A percentile compares a stretch with the other conserved stretches of the same genome.
Conservation (phyloP, 345 rosid genomes). For the Brassica nigra region DNA sequence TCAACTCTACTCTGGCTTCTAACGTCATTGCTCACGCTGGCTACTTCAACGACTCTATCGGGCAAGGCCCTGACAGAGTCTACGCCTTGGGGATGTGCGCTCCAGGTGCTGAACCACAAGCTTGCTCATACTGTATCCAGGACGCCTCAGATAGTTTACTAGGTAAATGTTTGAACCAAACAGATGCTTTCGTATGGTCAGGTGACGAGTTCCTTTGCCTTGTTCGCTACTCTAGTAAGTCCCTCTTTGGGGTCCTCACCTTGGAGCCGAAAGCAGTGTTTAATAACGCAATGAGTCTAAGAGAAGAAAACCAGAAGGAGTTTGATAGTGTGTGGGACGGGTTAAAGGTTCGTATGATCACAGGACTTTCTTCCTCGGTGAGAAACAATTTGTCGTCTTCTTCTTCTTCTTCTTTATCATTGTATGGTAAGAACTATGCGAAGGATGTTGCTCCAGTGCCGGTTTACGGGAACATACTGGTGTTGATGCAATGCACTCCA, state of each 20-base stretch:
- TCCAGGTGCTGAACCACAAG: background rate
- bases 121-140: conserved; percentile 39
- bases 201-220: conserved; percentile 36
- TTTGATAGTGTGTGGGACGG: conserved; percentile 28
- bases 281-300: background rate
- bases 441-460: conserved; percentile 2
- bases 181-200: conserved; percentile 41
- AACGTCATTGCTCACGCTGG: conserved; percentile 12
- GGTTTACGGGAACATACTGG: background rate
- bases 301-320: background rate
- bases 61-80: background rate
- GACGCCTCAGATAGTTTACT: background rate
- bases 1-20: conserved; percentile 16
- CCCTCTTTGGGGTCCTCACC: conserved; percentile 9
- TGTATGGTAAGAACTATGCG: conserved; percentile 18
- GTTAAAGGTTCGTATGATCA: background rate
- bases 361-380: background rate
- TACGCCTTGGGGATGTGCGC: conserved; percentile 22
- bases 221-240: conserved; percentile 46
- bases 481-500: conserved; percentile 31
- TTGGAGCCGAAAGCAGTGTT: background rate
- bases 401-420: conserved; percentile 8
- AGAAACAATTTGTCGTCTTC: conserved; percentile 12
- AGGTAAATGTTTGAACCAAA: conserved; percentile 30
- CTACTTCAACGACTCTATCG: conserved; percentile 13